These are phyloP conservation scores for Cephaloascus fragrans DNA, from an alignment of 805 yeast genomes.

Conservation along the genomic window DNA sequence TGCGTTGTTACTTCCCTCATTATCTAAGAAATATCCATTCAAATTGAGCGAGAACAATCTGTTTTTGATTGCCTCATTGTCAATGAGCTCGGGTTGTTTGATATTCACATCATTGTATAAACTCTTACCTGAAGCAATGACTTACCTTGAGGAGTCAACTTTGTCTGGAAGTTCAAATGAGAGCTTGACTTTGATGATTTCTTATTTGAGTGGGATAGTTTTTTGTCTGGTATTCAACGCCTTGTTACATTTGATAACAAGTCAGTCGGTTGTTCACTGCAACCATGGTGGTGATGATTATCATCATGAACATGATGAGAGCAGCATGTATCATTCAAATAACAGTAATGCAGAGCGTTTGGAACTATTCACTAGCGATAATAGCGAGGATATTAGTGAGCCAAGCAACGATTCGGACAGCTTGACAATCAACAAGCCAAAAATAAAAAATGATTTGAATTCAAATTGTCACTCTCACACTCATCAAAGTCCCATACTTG, in stretches of 20 bases:
- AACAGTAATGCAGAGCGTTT: conserved; percentile 1
- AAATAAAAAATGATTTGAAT: conserved; percentile 1
- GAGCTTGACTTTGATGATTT: conserved; percentile 29
- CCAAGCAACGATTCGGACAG: neutral
- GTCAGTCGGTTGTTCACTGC: conserved; percentile 81
- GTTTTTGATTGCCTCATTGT: conserved; percentile 65
- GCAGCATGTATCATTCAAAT: conserved; percentile 3
- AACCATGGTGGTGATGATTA: conserved; percentile 43
- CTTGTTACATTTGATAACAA: conserved; percentile 62
- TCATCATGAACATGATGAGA: conserved; percentile 6
- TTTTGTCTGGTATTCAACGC: conserved; percentile 53
- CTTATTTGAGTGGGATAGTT: conserved; percentile 49
- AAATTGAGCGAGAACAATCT: conserved; percentile 47
- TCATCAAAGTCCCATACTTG: conserved; percentile 1
- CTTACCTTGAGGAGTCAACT: conserved; percentile 28
- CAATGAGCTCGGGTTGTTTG: conserved; percentile 77
- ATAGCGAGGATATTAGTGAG: no score
- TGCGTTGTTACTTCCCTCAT: conserved; percentile 27
- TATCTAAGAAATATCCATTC: conserved; percentile 33
- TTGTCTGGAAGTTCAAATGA: conserved; percentile 7
- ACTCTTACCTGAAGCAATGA: conserved; percentile 59
- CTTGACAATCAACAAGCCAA: neutral
- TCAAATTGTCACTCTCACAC: conserved; percentile 8
- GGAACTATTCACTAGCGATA: no score
- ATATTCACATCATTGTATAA: conserved; percentile 68